Percentiles rank a stretch among this genome's conserved stretches.
These are phyloP conservation scores for Chrysosphaeria jannelii DNA, from an alignment of 2,329 filamentous ascomycete genomes.

Conservation along the genomic window DNA sequence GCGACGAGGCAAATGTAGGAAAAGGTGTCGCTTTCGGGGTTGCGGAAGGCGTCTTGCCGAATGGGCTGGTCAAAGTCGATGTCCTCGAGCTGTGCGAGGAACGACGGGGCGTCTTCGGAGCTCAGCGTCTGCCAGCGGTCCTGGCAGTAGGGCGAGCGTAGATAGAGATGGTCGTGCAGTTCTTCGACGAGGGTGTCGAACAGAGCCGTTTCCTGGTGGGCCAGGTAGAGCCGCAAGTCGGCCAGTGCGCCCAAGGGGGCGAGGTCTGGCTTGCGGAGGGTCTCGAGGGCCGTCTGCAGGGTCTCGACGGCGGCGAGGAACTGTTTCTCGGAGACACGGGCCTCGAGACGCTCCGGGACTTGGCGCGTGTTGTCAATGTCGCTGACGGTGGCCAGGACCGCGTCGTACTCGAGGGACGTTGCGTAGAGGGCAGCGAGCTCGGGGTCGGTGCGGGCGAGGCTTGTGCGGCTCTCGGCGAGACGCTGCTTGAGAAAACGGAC, in stretches of 20 bases:
- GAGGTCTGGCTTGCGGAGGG: conserved; percentile 63
- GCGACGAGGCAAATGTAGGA: conserved; percentile 70
- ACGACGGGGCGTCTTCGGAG: conserved; percentile 18
- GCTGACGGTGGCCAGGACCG: conserved; percentile 53
- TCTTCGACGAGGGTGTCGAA: conserved; percentile 95
- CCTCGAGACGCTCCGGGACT: conserved; percentile 77
- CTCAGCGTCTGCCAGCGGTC: conserved; percentile 74
- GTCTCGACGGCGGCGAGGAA: conserved; percentile 84
- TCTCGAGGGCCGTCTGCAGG: conserved; percentile 57
- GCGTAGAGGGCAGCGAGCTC: conserved; percentile 75
- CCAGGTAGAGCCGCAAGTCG: conserved; percentile 64
- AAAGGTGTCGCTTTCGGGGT: conserved; percentile 86
- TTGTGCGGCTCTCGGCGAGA: conserved; percentile 50
- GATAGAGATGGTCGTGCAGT: conserved; percentile 82
- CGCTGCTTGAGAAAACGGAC: conserved; percentile 61
- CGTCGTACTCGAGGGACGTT: conserved; percentile 71
- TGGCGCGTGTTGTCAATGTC: conserved; percentile 68
- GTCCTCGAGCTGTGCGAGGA: conserved; percentile 26
- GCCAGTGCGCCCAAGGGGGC: conserved; percentile 71
- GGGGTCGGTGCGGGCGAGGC: conserved; percentile 58
- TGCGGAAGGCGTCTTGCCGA: conserved; percentile 68
- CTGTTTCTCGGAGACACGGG: conserved; percentile 81
- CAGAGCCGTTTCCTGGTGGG: conserved; percentile 71
- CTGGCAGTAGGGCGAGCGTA: conserved; percentile 93
- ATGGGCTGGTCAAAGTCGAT: conserved; percentile 30